A percentile compares a stretch with the other conserved stretches of the same genome.
Conservation (phyloP, 116 monocot species). For the Phalaenopsis hybrid region DNA sequence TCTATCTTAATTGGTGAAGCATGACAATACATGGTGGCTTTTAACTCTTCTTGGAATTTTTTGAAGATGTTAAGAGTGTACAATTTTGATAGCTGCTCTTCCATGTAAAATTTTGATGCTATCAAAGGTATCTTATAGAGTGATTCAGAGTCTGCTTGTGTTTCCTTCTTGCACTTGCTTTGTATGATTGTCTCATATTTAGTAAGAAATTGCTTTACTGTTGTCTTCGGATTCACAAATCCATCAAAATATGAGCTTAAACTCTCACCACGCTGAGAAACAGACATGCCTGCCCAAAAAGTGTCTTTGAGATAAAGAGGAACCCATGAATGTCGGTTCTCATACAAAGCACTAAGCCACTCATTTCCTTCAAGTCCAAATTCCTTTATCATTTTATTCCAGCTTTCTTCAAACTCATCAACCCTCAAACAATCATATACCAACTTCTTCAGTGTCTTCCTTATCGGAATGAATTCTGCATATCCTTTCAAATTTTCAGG, state of each 20-base stretch:
- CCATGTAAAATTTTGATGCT: conserved; percentile 31
- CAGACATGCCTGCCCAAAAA: conserved; percentile 39
- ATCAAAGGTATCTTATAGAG: conserved; percentile 12
- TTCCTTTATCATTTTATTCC: conserved; percentile 21
- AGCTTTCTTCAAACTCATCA: conserved; percentile 34
- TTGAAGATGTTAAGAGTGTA: conserved; percentile 38
- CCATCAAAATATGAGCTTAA: conserved; percentile 27
- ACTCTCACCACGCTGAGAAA: conserved; percentile 12
- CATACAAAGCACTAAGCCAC: conserved; percentile 37
- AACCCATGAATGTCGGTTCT: conserved; percentile 31
- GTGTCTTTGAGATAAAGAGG: conserved; percentile 35
- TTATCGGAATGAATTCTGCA: conserved; percentile 11
- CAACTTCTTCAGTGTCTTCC: conserved; percentile 21
- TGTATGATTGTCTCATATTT: conserved; percentile 26
- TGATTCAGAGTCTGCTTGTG: conserved; percentile 31
- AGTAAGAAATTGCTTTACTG: conserved; percentile 21
- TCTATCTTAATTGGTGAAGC: conserved; percentile 24
- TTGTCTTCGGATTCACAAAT: conserved; percentile 20
- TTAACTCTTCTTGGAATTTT: conserved; percentile 36
- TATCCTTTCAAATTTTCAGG: conserved; percentile 22
- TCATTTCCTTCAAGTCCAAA: conserved; percentile 31
- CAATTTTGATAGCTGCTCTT: conserved; percentile 34
- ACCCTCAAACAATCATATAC: conserved; percentile 25
- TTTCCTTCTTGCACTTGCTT: conserved; percentile 30
- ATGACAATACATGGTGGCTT: conserved; percentile 27